These are phyloP conservation scores for Camellia lanceoleosa DNA, from an alignment of 148 eudicot genomes.

Conservation along the genomic window DNA sequence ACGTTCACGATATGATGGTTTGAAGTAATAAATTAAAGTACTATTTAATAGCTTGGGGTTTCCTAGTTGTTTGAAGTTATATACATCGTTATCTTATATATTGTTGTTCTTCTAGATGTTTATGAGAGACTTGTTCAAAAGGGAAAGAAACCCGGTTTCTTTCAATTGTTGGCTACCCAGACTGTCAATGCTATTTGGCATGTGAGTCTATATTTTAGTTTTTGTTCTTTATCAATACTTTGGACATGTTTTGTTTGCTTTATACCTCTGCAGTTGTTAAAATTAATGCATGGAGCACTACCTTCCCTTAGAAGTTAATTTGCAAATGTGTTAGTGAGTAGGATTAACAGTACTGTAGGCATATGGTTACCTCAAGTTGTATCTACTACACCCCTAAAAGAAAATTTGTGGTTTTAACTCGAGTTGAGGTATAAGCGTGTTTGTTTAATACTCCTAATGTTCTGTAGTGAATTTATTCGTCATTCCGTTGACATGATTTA, in stretches of 20 bases:
- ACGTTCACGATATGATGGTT: neutral
- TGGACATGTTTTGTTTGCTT: neutral
- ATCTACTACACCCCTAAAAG: neutral
- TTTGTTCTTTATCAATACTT: neutral
- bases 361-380: neutral
- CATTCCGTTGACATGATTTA: conserved; percentile 6
- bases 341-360: neutral
- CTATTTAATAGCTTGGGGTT: neutral
- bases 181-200: conserved; percentile 98
- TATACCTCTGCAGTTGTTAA: neutral
- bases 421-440: neutral
- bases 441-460: neutral
- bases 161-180: conserved; percentile 96
- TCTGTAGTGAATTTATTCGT: neutral
- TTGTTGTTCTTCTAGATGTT: conserved; percentile 53
- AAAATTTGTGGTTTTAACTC: neutral
- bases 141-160: conserved; percentile 90
- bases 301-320: neutral
- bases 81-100: neutral
- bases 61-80: neutral
- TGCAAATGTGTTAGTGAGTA: neutral
- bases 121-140: conserved; percentile 89
- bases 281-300: conserved; percentile 4
- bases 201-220: conserved; percentile 49
- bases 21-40: neutral